Evolutionary conservation across 352 stramenopile genomes (phyloP).

Genomic region (Globisporangium nunn): DNA sequence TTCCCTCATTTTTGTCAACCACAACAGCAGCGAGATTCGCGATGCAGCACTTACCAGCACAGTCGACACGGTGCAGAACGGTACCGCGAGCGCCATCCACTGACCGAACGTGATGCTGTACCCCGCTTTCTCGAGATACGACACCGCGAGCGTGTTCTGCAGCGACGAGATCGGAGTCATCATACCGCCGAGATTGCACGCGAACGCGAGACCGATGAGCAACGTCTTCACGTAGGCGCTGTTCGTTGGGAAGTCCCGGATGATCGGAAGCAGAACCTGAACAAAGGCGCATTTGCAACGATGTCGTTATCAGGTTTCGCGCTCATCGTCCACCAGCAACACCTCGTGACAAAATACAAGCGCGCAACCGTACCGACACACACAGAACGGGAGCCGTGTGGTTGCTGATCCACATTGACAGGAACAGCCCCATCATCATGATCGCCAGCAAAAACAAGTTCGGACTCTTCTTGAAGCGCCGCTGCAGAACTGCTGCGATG

Average conservation of each 20-base stretch:
- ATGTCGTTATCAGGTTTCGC: no score
- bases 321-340: not conserved
- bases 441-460: conserved; percentile 89
- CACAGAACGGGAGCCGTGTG: conserved; percentile 91
- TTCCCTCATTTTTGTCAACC: not conserved
- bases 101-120: conserved; percentile 87
- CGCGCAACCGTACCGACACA: conserved; percentile 53
- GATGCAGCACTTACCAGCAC: conserved; percentile 49
- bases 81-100: conserved; percentile 87
- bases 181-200: conserved; percentile 91
- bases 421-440: conserved; percentile 90
- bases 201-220: conserved; percentile 89
- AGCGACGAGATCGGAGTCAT: conserved; percentile 91
- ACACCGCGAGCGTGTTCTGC: conserved; percentile 84
- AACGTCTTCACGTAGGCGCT: conserved; percentile 88
- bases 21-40: not conserved
- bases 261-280: conserved; percentile 79
- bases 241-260: conserved; percentile 79
- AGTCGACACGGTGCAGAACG: conserved; percentile 83
- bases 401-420: conserved; percentile 93
- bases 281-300: not conserved
- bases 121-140: conserved; percentile 81
- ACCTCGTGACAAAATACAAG: no score
- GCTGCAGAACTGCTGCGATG: conserved; percentile 85
- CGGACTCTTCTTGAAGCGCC: conserved; percentile 84